Percentiles rank a stretch among this genome's conserved stretches.
Evolutionary conservation across 139 green algal genomes (phyloP).

Genomic region (Picochlorum sp.): DNA sequence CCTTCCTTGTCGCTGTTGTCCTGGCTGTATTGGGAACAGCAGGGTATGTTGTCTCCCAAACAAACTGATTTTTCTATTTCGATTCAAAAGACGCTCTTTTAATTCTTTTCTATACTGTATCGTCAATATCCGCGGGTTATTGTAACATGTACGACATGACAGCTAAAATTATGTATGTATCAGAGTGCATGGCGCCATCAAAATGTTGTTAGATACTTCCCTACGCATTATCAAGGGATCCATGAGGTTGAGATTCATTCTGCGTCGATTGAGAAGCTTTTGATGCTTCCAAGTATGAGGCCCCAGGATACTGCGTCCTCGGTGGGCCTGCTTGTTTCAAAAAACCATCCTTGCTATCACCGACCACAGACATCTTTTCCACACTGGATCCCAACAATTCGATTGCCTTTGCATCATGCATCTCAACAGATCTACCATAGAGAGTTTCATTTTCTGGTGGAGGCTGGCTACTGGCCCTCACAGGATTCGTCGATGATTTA

Average conservation of each 20-base stretch:
- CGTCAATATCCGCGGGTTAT: neutral
- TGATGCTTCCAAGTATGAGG: too few relatives aligned
- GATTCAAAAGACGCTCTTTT: neutral
- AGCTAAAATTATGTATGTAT: too few relatives aligned
- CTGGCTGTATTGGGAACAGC: constrained; percentile 42
- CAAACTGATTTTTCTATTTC: neutral
- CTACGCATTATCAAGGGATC: neutral
- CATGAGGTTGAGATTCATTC: too few relatives aligned
- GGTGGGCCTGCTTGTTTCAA: too few relatives aligned
- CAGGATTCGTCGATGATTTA: neutral
- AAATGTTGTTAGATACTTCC: too few relatives aligned
- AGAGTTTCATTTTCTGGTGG: neutral
- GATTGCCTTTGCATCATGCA: constrained; percentile 24
- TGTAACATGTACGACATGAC: neutral
- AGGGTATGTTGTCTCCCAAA: constrained; percentile 41
- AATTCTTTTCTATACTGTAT: constrained; percentile 1
- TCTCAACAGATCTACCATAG: constrained; percentile 17
- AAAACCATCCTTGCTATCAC: constrained; percentile 14
- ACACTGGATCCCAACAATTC: constrained; percentile 28
- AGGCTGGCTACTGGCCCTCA: neutral
- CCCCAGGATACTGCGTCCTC: too few relatives aligned
- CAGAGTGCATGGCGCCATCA: too few relatives aligned
- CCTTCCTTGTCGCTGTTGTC: constrained; percentile 46
- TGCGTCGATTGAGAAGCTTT: too few relatives aligned
- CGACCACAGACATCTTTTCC: constrained; percentile 37